These are phyloP conservation scores for Colletotrichum shisoi DNA, from an alignment of 2,329 filamentous ascomycete species.

Conservation along the genomic window DNA sequence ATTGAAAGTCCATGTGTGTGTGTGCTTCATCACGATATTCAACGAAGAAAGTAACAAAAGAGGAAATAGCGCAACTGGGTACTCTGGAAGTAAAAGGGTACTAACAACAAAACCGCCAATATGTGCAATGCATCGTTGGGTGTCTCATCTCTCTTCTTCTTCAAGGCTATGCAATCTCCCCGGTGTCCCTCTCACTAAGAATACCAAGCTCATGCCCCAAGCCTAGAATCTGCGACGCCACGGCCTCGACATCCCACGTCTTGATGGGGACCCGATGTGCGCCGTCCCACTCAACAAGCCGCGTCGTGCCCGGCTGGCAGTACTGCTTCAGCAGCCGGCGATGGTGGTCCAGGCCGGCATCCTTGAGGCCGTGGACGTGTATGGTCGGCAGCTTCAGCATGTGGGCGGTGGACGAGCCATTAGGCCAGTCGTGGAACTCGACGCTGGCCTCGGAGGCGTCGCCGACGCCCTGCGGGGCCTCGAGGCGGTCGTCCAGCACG, in stretches of 20 bases:
- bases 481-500: conserved; percentile 54
- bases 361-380: conserved; percentile 71
- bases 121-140: conserved; percentile 4
- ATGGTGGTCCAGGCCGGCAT: conserved; percentile 68
- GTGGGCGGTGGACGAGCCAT: conserved; percentile 53
- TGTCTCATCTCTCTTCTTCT: neutral
- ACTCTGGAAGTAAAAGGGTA: neutral
- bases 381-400: conserved; percentile 66
- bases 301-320: conserved; percentile 62
- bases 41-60: neutral
- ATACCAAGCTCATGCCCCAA: conserved; percentile 53
- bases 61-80: neutral
- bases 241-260: conserved; percentile 66
- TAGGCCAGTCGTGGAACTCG: conserved; percentile 55
- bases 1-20: conserved; percentile 21
- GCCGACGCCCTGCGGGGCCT: conserved; percentile 40
- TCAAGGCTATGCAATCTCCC: conserved; percentile 13
- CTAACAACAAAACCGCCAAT: neutral
- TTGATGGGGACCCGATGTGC: conserved; percentile 76
- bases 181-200: conserved; percentile 4
- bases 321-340: conserved; percentile 64
- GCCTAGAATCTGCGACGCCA: conserved; percentile 62
- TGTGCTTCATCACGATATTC: conserved; percentile 9
- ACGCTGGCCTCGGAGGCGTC: conserved; percentile 45
- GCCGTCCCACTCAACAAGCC: conserved; percentile 76